Conservation (phyloP, 1,139 yeast genomes). For the Candida sp. region DNA sequence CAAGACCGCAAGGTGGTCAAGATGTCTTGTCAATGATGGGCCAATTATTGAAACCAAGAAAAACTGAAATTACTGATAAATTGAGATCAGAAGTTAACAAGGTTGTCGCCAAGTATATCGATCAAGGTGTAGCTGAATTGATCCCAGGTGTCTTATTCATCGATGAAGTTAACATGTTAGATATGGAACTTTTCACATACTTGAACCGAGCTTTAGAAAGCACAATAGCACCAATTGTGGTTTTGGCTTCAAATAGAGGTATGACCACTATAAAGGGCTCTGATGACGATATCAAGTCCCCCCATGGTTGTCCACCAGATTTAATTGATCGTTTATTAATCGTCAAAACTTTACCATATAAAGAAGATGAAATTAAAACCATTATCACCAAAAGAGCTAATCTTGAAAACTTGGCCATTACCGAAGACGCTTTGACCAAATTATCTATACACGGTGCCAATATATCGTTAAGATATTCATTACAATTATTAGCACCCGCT, state of each 20-base stretch:
- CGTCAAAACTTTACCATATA: slow-evolving; percentile 87
- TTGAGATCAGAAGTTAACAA: slow-evolving; percentile 90
- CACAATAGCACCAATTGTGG: slow-evolving; percentile 89
- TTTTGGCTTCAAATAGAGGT: slow-evolving; percentile 94
- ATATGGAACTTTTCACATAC: slow-evolving; percentile 92
- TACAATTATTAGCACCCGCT: slow-evolving; percentile 89
- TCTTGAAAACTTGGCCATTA: slow-evolving; percentile 66
- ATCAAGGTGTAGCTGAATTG: slow-evolving; percentile 97
- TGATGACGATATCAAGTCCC: slow-evolving; percentile 65
- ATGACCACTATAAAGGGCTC: slow-evolving; percentile 92
- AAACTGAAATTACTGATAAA: slow-evolving; percentile 98
- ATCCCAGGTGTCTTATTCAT: slow-evolving; percentile 98
- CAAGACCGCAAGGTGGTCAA: slow-evolving; percentile 98
- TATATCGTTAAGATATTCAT: slow-evolving; percentile 85
- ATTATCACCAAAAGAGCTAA: slow-evolving; percentile 80
- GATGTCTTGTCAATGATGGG: slow-evolving; percentile 99
- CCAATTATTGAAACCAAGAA: slow-evolving; percentile 90
- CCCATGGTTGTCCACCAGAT: slow-evolving; percentile 98
- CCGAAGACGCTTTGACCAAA: slow-evolving; percentile 65
- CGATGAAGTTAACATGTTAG: slow-evolving; percentile 98
- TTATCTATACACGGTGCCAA: slow-evolving; percentile 69
- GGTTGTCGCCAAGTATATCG: slow-evolving; percentile 93
- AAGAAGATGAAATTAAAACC: slow-evolving; percentile 74
- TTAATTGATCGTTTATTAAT: slow-evolving; percentile 86
- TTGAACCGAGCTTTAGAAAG: slow-evolving; percentile 92